Base-by-base conservation (phyloP, 352 stramenopile species). In the Lagenidium sp. region DNA sequence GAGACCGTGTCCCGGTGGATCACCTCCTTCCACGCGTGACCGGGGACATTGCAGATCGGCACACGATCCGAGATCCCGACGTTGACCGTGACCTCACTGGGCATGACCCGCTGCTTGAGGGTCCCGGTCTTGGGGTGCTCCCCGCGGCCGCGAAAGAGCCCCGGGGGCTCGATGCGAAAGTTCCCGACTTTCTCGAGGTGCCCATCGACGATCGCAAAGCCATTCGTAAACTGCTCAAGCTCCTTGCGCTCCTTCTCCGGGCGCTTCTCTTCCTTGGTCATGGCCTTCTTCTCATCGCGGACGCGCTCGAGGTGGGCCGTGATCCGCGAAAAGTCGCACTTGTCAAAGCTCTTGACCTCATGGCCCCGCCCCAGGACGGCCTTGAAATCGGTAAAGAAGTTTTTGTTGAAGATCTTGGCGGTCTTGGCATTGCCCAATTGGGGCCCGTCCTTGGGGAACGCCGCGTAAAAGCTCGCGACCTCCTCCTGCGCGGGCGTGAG, bases 51-150 rank as follows among this genome's bases (percentile, higher is more conserved):
- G 55, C 94, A 98, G 34, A 78, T 68, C 0, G 94, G 94, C 28
- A 97, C 80, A 26, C 73, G 76, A 52, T 95, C 87, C n/a, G 84
- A 85, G 36, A 95, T 85, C 24, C 88, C 86, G 21, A 99, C 67
- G 63, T 99, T 99, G 20, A 99, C 73, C 3, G 89, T 97, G 24
- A 99, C 95, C 53, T 98, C 87, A 35, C 97, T 96, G 0, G 97
- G 95, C 50, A 89, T 72, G 3, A 98, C 94, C 19, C 96, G 84
- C 39, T 95, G 70, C 63, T 99, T 99, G 18, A 99, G 55, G 21
- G 94, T 99, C 28, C 97, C 97, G 48, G 97, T 99, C 75, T 99
- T 99, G 1, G 97, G 97, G 68, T 99, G 97, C 46, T 98, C 94
- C 20, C 97, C 97, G 32, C 97, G 86, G 12, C 97, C 97, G 19